Conservation (phyloP, 176 grass and related monocot species). For the Aegilops longissima region DNA sequence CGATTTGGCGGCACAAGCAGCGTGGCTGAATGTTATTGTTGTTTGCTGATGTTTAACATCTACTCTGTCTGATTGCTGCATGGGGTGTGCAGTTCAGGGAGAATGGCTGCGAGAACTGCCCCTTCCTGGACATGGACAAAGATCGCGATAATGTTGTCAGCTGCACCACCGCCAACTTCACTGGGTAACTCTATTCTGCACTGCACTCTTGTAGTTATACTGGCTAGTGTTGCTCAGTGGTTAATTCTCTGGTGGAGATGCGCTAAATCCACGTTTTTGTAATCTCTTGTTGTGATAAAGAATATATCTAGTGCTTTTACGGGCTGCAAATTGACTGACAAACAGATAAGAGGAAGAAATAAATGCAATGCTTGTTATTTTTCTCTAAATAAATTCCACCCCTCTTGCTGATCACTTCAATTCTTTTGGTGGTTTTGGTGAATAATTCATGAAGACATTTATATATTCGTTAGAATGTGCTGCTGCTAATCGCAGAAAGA, state of each 20-base stretch:
- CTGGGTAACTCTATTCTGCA: constrained; percentile 43
- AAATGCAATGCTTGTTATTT: not conserved
- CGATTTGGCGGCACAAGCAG: not conserved
- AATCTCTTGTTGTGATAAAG: not conserved
- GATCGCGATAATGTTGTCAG: constrained; percentile 79
- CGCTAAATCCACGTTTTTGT: not conserved
- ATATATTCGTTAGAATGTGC: not conserved
- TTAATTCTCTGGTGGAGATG: not conserved
- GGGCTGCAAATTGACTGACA: not conserved
- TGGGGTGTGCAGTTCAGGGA: constrained; percentile 71
- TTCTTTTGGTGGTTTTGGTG: not conserved
- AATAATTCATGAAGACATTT: not conserved
- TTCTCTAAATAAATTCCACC: not conserved
- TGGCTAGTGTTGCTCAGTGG: not conserved
- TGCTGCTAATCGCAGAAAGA: not conserved
- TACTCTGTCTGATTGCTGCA: not conserved
- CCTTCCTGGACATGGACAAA: constrained; percentile 93
- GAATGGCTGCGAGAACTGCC: constrained; percentile 91
- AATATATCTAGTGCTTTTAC: not conserved
- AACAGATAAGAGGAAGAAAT: not conserved
- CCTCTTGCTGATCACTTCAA: not conserved
- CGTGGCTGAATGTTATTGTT: not conserved
- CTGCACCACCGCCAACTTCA: constrained; percentile 97
- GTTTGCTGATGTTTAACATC: not conserved
- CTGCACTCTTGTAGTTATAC: not conserved